phyloP scores from a whole-genome alignment of 106 monocot genomes.

The Dendrobium huoshanense region DNA sequence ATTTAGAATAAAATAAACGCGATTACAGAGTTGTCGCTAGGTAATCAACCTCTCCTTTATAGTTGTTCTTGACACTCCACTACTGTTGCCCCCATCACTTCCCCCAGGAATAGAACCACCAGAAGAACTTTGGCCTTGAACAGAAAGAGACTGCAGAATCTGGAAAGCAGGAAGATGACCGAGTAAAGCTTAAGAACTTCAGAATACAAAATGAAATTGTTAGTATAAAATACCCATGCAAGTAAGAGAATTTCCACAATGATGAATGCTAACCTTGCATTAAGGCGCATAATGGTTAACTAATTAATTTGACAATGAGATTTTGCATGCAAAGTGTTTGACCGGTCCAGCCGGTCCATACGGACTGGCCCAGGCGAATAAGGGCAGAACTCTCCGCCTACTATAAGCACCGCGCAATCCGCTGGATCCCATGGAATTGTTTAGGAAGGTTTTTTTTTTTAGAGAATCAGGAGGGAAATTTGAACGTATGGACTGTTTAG shows the following conservation, averaged over 20 bases:
- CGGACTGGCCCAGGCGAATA: no score
- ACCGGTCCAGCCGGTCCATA: no score
- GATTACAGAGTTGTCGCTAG: neutral
- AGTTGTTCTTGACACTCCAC: slow-evolving; percentile 39
- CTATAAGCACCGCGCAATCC: no score
- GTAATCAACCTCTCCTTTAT: slow-evolving; percentile 33
- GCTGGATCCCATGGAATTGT: no score
- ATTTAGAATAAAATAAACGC: neutral
- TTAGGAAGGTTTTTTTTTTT: no score
- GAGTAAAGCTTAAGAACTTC: neutral
- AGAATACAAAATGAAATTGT: neutral
- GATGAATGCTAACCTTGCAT: neutral
- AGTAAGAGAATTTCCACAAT: neutral
- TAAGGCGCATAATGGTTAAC: neutral
- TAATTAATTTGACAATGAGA: neutral
- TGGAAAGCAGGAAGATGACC: slow-evolving; percentile 6
- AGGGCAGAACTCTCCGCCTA: no score
- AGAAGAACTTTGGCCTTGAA: slow-evolving; percentile 18
- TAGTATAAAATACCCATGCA: neutral
- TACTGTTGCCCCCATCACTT: slow-evolving; percentile 33
- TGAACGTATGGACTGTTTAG: no score
- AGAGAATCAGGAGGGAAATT: no score
- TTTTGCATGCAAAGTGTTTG: neutral
- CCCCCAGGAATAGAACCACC: slow-evolving; percentile 15
- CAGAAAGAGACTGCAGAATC: slow-evolving; percentile 40